Evolutionary conservation across 192 early-diverging fungal genomes (phyloP).

Genomic region (Rhizophagus prolifer): DNA sequence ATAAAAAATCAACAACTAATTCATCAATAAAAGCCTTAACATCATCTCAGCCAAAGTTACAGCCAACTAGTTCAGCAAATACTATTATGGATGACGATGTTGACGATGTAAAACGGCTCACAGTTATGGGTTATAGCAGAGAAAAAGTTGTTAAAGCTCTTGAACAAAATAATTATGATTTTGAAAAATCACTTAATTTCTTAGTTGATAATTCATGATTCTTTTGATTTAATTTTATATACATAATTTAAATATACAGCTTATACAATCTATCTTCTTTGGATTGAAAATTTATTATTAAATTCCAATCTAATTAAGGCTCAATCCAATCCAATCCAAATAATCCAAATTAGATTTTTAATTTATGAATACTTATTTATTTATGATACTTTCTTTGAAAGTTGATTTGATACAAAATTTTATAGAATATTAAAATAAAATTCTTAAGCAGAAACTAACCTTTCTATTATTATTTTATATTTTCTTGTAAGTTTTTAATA

Average conservation of each 20-base stretch:
- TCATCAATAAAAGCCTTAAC: neutral
- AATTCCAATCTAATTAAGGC: no score
- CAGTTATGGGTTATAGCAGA: slow-evolving; percentile 69
- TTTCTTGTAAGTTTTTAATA: no score
- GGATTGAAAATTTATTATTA: no score
- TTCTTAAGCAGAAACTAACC: no score
- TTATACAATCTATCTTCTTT: no score
- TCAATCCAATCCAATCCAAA: no score
- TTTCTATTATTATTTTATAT: no score
- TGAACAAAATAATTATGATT: slow-evolving; percentile 68
- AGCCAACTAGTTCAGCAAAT: neutral
- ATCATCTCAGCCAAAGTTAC: neutral
- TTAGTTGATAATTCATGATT: slow-evolving; percentile 54
- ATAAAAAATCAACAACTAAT: neutral
- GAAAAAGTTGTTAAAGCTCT: slow-evolving; percentile 65
- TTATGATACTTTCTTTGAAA: neutral
- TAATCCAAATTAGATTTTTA: no score
- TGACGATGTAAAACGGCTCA: slow-evolving; percentile 44
- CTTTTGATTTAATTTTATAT: no score
- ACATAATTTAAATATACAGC: neutral
- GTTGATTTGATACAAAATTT: no score
- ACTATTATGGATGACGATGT: neutral
- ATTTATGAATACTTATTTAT: neutral
- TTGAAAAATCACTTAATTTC: slow-evolving; percentile 71
- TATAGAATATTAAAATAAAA: no score